Evolutionary conservation across 306 rosid genomes (phyloP), one percentile per base, ranked within the genome.

Genomic region (Dryas drummondii): DNA sequence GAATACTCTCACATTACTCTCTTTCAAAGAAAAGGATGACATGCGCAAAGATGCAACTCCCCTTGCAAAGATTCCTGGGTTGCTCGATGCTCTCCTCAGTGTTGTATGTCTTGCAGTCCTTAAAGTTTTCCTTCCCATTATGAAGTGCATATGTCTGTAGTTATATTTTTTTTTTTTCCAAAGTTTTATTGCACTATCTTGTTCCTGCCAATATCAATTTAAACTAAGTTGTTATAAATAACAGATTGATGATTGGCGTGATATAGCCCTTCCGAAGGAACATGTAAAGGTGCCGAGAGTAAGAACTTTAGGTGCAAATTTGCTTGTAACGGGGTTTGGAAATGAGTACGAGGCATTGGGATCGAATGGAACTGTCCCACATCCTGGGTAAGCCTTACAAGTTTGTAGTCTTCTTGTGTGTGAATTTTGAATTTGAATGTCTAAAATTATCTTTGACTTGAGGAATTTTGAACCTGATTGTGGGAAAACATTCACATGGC

Each of bases 241-340:
- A 83, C 87, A 96, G 99, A 90, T 96, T 74, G 98, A 90, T 79
- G 98, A 96, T 77, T 96, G 99, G 99, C 97, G 97, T 75, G 99
- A 96, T 72, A 84, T 96, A 75, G 93, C 92, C 3, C 89, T 92
- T 72, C 96, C 97, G 0, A 90, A 84, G 81, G 97, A 96, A 41
- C 81, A 84, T 17, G 84, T 73, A 26, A 92, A 82, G 88, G 76
- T 68, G 1, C 82, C 86, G 0, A 90, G 96, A 78, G 87, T 86
- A 27, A 86, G 98, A 80, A 84, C 87, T 8, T 81, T 96, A 65
- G 97, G 98, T 79, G 85, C 84, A 27, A 92, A 86, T 86, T 85
- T 94, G 57, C 70, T 80, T 78, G 96, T 86, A 58, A 81, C 96
- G 14, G 98, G 99, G 71, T 96, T 96, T 79, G 99, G 99, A 76